Percentiles rank a stretch among this genome's conserved stretches.
Conservation (phyloP, 208 protist species). For the Crithidia expoeki region DNA sequence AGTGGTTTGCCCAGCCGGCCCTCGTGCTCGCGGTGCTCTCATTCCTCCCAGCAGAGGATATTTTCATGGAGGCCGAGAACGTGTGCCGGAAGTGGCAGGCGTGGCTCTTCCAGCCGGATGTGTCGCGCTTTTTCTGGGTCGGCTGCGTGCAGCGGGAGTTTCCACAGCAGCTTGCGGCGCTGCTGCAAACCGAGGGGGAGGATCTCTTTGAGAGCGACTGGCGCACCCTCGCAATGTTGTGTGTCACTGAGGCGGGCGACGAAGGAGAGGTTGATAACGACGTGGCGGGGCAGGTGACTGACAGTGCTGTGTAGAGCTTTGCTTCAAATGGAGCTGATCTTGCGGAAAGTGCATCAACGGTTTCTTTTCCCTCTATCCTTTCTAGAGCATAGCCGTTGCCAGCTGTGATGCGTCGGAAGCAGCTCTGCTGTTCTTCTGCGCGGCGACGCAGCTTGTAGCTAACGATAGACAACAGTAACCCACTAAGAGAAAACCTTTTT, state of each 20-base stretch:
- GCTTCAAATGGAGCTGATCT: too few species aligned
- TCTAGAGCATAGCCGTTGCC: too few species aligned
- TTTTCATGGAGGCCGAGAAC: conserved; percentile 59
- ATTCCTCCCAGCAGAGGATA: conserved; percentile 59
- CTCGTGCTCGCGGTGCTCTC: conserved; percentile 69
- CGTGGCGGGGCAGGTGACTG: conserved; percentile 5
- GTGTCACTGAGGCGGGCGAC: conserved; percentile 40
- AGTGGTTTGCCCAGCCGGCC: conserved; percentile 30
- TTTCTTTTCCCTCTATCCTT: too few species aligned
- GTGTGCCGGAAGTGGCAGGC: conserved; percentile 67
- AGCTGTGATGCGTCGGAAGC: too few species aligned
- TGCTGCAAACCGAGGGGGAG: conserved; percentile 43
- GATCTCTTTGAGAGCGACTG: conserved; percentile 68
- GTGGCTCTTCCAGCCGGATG: conserved; percentile 54
- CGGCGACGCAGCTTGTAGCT: too few species aligned
- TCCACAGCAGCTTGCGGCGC: conserved; percentile 37
- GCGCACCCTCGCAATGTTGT: conserved; percentile 78
- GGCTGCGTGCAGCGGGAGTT: conserved; percentile 80
- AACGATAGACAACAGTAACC: too few species aligned
- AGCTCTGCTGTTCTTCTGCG: too few species aligned
- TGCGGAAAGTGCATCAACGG: too few species aligned
- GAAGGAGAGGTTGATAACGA: conserved; percentile 16
- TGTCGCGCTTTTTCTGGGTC: conserved; percentile 72
- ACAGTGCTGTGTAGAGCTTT: too few species aligned
- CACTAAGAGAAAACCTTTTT: too few species aligned